Conservation (phyloP, 495 filamentous ascomycete species). For the Filosporella fistucella region DNA sequence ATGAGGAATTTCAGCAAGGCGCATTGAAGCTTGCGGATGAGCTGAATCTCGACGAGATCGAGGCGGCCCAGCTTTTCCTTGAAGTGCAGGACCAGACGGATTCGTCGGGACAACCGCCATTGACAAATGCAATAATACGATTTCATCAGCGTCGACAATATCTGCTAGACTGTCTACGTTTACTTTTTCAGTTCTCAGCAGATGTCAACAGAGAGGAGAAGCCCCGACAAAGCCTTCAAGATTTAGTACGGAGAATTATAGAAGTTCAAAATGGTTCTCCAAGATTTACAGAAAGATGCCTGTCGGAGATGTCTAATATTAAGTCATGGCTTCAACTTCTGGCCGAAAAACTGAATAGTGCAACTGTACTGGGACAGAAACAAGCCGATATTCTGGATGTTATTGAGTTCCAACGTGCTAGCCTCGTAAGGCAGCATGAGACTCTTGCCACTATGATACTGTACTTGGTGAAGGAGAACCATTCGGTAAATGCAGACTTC, state of each 20-base stretch:
- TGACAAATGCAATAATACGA: slow-evolving; percentile 70
- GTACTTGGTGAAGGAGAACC: slow-evolving; percentile 69
- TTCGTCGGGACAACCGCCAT: slow-evolving; percentile 59
- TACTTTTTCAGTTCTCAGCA: slow-evolving; percentile 61
- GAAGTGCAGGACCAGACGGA: slow-evolving; percentile 60
- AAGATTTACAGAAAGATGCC: slow-evolving; percentile 61
- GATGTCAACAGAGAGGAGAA: slow-evolving; percentile 41
- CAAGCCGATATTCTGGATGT: slow-evolving; percentile 60
- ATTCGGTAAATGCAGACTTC: slow-evolving; percentile 67
- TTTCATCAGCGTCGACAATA: slow-evolving; percentile 80
- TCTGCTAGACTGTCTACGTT: slow-evolving; percentile 75
- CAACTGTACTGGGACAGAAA: slow-evolving; percentile 60
- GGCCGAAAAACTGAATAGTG: slow-evolving; percentile 64
- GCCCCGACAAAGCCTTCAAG: slow-evolving; percentile 23
- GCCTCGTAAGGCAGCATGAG: slow-evolving; percentile 82
- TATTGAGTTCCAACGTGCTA: slow-evolving; percentile 65
- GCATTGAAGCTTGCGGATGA: slow-evolving; percentile 77
- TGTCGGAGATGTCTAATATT: slow-evolving; percentile 67
- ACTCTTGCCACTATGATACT: slow-evolving; percentile 71
- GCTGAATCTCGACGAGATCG: slow-evolving; percentile 82
- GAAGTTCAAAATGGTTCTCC: slow-evolving; percentile 3
- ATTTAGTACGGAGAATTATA: slow-evolving; percentile 26
- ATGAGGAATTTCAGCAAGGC: slow-evolving; percentile 78
- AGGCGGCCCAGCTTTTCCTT: slow-evolving; percentile 71
- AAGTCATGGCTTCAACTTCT: slow-evolving; percentile 68